Base-by-base conservation (phyloP, 2,329 filamentous ascomycete species). In the Pyrenophora teres region DNA sequence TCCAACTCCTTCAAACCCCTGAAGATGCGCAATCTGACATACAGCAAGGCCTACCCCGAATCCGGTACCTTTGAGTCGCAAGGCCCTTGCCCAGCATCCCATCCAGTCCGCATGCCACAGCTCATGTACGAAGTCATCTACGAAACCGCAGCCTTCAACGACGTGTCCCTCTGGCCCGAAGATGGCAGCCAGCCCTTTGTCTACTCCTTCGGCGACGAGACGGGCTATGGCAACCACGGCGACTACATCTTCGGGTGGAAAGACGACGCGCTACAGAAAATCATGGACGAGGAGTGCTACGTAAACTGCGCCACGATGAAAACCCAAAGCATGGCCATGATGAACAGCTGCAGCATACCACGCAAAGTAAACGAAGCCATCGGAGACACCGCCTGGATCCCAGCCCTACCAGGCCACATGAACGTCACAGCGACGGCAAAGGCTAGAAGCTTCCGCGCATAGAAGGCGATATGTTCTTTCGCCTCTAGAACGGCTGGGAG, bases 191-290 rank as follows among this genome's bases (percentile, higher is more conserved):
- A 68, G 36, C 65, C 65, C 1, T 66, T 68, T 35, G 61, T 63
- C 1, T 67, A 63, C 59, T 60, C 57, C 2, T 65, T 66, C 21
- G 56, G 57, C 32, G 78, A 78, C 74, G 75, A 18, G 38, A 76
- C 75, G 32, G 79, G 79, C 25, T 74, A 75, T 18, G 79, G 78
- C 2, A 79, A 78, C 21, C 79, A 81, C 67, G 79, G 78, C 19
- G 79, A 81, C 67, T 81, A 81, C 63, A 67, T 81, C 51, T 81
- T 81, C 63, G 79, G 79, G 49, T 81, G 79, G 79, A 76, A 80
- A 63, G 76, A 72, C 53, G 71, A 80, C 63, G 69, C 75, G 8
- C 74, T 81, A 40, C 79, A 81, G 66, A 76, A 62, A 40, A 61
- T 64, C 19, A 50, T 68, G 57, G 63, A 68, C 25, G 81, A 75